A percentile compares a stretch with the other conserved stretches of the same genome.
Conservation (phyloP, 129 eudicot genomes). For the Kitagawia praeruptora region DNA sequence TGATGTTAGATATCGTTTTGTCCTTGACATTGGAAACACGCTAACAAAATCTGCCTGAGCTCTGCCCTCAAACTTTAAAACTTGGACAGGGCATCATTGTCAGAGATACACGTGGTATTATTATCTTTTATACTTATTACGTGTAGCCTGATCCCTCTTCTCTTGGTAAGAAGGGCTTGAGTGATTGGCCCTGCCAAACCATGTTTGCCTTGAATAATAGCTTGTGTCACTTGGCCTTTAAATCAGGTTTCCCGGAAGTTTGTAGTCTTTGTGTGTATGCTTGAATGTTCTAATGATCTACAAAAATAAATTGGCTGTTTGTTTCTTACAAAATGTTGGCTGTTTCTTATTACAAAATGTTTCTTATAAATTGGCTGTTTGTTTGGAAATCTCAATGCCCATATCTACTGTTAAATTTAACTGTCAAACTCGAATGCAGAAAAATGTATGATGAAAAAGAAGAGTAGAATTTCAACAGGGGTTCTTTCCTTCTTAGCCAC, state of each 20-base stretch:
- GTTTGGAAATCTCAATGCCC: background rate
- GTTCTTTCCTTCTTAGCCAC: too few relatives aligned
- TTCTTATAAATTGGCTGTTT: background rate
- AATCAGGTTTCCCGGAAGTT: background rate
- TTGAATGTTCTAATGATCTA: background rate
- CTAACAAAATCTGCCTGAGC: background rate
- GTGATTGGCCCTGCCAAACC: background rate
- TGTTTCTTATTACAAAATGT: too few relatives aligned
- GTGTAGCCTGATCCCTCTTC: background rate
- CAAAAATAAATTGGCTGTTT: background rate
- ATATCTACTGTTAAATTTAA: too few relatives aligned
- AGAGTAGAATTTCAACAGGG: too few relatives aligned
- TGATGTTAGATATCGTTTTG: slow-evolving; percentile 6
- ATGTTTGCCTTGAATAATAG: background rate
- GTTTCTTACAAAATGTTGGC: background rate
- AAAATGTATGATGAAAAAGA: too few relatives aligned
- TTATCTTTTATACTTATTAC: background rate
- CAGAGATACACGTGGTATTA: background rate
- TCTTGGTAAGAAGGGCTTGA: background rate
- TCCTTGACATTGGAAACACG: background rate
- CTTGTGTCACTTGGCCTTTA: background rate
- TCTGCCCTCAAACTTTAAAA: background rate
- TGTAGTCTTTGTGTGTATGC: background rate
- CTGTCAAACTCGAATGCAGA: too few relatives aligned
- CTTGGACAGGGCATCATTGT: background rate